These are phyloP conservation scores for Stylosanthes scabra DNA, from an alignment of 331 rosid species.

Conservation along the genomic window DNA sequence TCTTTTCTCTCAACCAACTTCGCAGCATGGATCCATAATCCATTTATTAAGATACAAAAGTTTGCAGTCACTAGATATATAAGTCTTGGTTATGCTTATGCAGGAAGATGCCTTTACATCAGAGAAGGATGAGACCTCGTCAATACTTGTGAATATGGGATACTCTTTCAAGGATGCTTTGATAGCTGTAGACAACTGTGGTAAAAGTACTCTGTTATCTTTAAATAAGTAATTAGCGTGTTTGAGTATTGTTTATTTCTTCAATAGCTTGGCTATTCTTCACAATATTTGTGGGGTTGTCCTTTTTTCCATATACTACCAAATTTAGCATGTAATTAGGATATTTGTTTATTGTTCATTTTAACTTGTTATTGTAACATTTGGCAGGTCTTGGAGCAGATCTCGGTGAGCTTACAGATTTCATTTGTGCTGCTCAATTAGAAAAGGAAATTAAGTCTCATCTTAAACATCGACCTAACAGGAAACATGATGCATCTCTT, in stretches of 20 bases:
- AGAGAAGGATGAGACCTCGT: constrained; percentile 34
- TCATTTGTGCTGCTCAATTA: constrained; percentile 40
- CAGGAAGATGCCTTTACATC: constrained; percentile 8
- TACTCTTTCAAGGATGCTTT: constrained; percentile 38
- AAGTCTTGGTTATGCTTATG: constrained; percentile 3
- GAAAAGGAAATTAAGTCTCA: constrained; percentile 21
- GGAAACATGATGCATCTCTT: neutral
- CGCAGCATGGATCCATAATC: neutral
- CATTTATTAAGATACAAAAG: neutral
- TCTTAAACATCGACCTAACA: neutral
- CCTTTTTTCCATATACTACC: neutral
- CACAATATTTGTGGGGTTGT: neutral
- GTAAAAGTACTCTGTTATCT: constrained; percentile 15
- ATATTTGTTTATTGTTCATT: neutral
- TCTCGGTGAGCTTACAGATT: constrained; percentile 38
- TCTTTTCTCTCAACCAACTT: neutral
- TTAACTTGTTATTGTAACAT: constrained; percentile 9
- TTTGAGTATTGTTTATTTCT: neutral
- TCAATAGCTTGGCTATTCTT: constrained; percentile 2
- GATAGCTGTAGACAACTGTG: constrained; percentile 38
- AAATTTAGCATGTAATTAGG: neutral
- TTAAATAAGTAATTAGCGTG: neutral
- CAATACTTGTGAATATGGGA: constrained; percentile 42
- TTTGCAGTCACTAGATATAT: constrained; percentile 3
- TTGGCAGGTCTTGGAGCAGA: constrained; percentile 40